These are phyloP conservation scores for Pueraria montana DNA, from an alignment of 306 rosid species.

Conservation along the genomic window DNA sequence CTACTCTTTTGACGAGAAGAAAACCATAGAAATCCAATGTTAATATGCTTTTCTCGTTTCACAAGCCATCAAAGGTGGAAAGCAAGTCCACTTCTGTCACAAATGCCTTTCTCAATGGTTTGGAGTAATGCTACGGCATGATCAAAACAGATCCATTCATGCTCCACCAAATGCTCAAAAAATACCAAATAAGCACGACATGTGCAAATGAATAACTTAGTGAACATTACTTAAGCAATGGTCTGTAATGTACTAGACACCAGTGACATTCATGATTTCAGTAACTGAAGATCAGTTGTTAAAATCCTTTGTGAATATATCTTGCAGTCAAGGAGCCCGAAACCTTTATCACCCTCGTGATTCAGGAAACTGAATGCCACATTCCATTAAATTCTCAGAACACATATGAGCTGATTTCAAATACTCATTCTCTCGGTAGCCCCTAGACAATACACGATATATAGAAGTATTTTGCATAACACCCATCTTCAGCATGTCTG, in stretches of 20 bases:
- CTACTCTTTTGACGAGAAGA: background rate
- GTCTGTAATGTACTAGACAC: background rate
- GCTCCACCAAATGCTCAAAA: conserved; percentile 34
- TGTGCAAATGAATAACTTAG: background rate
- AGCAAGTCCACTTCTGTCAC: background rate
- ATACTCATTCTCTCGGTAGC: conserved; percentile 60
- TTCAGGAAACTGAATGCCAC: conserved; percentile 25
- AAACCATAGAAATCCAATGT: conserved; percentile 21
- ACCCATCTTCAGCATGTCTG: conserved; percentile 76
- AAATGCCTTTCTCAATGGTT: conserved; percentile 19
- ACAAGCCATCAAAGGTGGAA: conserved; percentile 19
- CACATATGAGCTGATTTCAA: conserved; percentile 52
- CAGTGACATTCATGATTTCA: conserved; percentile 18
- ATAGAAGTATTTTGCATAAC: conserved; percentile 53
- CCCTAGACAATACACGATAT: conserved; percentile 50
- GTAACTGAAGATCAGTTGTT: background rate
- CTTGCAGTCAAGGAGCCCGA: conserved; percentile 20
- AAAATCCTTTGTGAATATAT: conserved; percentile 13
- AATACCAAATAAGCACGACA: conserved; percentile 17
- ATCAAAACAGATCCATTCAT: background rate
- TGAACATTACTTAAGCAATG: conserved; percentile 14
- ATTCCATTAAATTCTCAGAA: conserved; percentile 48
- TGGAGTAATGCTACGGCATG: background rate
- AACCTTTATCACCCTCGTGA: conserved; percentile 37
- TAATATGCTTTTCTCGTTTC: background rate